phyloP scores from a whole-genome alignment of 202 grass and related monocot genomes.

The Bolboschoenoplectus hybrid region DNA sequence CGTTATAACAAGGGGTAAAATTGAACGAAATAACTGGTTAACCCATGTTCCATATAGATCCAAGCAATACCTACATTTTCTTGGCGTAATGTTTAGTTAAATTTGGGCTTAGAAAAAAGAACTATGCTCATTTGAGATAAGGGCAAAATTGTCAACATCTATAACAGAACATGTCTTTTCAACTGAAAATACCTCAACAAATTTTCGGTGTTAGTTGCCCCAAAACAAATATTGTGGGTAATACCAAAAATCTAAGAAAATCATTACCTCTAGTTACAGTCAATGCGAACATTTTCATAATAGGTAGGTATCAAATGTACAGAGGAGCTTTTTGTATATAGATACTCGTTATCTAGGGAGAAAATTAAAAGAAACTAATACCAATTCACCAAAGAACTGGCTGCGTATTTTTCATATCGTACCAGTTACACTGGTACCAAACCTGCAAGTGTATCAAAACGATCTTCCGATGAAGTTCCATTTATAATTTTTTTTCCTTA shows the following conservation, averaged over 20 bases:
- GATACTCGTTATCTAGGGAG: neutral
- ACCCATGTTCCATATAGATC: neutral
- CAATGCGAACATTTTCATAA: neutral
- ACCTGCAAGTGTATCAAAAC: neutral
- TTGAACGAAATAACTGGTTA: slow-evolving; percentile 14
- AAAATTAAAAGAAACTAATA: neutral
- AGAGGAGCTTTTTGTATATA: neutral
- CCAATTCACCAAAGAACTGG: slow-evolving; percentile 6
- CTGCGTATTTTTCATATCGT: neutral
- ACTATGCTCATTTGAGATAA: neutral
- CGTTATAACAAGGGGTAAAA: neutral
- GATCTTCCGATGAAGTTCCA: neutral
- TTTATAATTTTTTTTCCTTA: neutral
- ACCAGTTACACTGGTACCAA: slow-evolving; percentile 2
- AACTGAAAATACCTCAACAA: slow-evolving; percentile 13
- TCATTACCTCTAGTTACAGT: neutral
- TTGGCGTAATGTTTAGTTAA: neutral
- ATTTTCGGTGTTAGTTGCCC: neutral
- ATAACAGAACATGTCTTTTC: slow-evolving; percentile 16
- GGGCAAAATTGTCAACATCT: slow-evolving; percentile 5
- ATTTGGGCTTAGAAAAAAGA: neutral
- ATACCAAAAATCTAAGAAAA: slow-evolving; percentile 1
- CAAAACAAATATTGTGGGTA: neutral
- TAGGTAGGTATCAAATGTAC: neutral
- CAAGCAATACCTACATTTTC: neutral